phyloP scores from a whole-genome alignment of 495 filamentous ascomycete genomes.

The Neurospora sp. region DNA sequence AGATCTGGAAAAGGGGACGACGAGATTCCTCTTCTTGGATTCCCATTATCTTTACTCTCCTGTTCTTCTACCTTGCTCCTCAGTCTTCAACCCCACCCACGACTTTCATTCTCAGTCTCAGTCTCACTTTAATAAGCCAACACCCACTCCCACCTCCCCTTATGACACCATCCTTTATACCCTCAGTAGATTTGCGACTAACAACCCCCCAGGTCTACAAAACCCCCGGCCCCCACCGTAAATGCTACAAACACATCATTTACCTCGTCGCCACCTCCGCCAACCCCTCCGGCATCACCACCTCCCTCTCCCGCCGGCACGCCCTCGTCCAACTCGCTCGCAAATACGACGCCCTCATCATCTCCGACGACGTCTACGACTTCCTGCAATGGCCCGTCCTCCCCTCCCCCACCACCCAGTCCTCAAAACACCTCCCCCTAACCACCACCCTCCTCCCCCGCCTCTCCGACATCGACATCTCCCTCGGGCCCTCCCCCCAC shows the following conservation, averaged over 20 bases:
- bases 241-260: slow-evolving; percentile 73
- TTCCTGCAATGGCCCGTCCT: slow-evolving; percentile 59
- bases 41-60: too few species aligned
- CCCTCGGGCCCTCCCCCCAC: slow-evolving; percentile 28
- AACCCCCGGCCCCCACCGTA: slow-evolving; percentile 31
- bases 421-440: not conserved
- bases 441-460: slow-evolving; percentile 42
- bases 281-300: slow-evolving; percentile 71
- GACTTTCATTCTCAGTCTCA: not conserved
- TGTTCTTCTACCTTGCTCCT: not conserved
- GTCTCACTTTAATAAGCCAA: not conserved
- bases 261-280: slow-evolving; percentile 76
- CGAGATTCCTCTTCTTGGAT: too few species aligned
- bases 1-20: too few species aligned
- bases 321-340: slow-evolving; percentile 59
- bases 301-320: slow-evolving; percentile 51
- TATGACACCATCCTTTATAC: not conserved
- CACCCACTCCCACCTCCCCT: not conserved
- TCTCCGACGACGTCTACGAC: slow-evolving; percentile 91
- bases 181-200: not conserved
- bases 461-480: slow-evolving; percentile 66
- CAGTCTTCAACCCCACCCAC: too few species aligned
- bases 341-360: slow-evolving; percentile 61
- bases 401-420: slow-evolving; percentile 5
- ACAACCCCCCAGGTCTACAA: slow-evolving; percentile 20